Conservation (phyloP, 2,329 filamentous ascomycete species). For the Zarea fungicola region DNA sequence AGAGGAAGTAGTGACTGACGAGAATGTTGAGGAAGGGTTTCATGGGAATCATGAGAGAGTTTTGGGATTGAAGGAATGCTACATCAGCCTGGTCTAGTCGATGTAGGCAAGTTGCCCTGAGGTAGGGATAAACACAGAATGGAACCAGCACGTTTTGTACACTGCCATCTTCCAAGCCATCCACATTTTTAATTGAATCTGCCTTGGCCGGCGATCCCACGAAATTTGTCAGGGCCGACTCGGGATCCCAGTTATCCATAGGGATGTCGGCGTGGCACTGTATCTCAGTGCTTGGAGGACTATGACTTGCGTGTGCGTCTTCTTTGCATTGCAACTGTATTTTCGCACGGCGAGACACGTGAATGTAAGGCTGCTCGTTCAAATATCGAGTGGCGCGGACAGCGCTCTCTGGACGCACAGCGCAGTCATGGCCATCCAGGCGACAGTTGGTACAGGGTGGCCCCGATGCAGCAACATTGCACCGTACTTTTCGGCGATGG, state of each 20-base stretch:
- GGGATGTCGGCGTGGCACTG: neutral
- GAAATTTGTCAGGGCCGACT: neutral
- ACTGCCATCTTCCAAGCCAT: neutral
- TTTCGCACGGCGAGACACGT: neutral
- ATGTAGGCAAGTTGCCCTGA: neutral
- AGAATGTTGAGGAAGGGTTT: conserved; percentile 8
- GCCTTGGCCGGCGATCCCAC: neutral
- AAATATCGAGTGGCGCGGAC: neutral
- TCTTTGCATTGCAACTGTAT: neutral
- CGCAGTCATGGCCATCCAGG: neutral
- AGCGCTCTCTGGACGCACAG: neutral
- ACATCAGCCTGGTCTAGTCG: neutral
- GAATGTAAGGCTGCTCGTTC: neutral
- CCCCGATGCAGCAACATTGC: neutral
- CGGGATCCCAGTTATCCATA: neutral
- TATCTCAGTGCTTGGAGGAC: neutral
- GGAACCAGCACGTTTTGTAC: neutral
- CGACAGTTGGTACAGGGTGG: conserved; percentile 4
- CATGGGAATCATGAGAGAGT: conserved; percentile 1
- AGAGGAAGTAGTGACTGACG: conserved; percentile 12
- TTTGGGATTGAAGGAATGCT: neutral
- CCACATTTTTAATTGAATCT: neutral
- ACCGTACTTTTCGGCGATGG: conserved; percentile 11
- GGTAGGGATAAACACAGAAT: neutral
- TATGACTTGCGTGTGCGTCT: neutral